A percentile compares a stretch with the other conserved stretches of the same genome.
These are phyloP conservation scores for Malus sylvestris DNA, from an alignment of 306 rosid genomes.

Conservation along the genomic window DNA sequence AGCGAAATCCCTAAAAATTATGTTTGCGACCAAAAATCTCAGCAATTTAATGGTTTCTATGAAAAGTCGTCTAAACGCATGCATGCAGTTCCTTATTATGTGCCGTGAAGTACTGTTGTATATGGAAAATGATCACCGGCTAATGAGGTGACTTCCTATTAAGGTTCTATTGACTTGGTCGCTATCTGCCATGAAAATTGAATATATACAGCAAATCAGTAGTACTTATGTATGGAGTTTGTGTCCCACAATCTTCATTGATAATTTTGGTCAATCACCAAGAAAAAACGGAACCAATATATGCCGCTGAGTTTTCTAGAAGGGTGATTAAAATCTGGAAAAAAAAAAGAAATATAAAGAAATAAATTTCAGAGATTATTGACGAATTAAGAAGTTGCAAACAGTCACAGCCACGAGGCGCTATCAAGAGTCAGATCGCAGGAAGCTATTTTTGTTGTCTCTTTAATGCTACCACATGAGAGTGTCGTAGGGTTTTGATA, in stretches of 20 bases:
- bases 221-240: not conserved
- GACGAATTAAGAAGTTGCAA: not conserved
- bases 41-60: not conserved
- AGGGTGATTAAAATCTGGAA: not conserved
- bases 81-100: not conserved
- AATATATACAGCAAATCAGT: not conserved
- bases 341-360: not conserved
- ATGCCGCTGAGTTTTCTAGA: not conserved
- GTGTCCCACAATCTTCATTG: not conserved
- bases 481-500: constrained; percentile 16
- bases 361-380: not conserved
- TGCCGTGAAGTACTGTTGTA: not conserved
- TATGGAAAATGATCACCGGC: not conserved
- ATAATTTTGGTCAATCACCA: not conserved
- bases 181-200: not conserved
- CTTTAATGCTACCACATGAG: constrained; percentile 31
- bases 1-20: not conserved
- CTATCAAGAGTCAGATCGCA: not conserved
- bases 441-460: not conserved
- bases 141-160: not conserved
- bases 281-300: not conserved
- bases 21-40: not conserved
- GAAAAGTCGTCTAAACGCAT: not conserved
- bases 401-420: not conserved
- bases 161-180: not conserved